These are phyloP conservation scores for Cladobotryum mycophilum DNA, from an alignment of 2,329 filamentous ascomycete genomes.

Conservation along the genomic window DNA sequence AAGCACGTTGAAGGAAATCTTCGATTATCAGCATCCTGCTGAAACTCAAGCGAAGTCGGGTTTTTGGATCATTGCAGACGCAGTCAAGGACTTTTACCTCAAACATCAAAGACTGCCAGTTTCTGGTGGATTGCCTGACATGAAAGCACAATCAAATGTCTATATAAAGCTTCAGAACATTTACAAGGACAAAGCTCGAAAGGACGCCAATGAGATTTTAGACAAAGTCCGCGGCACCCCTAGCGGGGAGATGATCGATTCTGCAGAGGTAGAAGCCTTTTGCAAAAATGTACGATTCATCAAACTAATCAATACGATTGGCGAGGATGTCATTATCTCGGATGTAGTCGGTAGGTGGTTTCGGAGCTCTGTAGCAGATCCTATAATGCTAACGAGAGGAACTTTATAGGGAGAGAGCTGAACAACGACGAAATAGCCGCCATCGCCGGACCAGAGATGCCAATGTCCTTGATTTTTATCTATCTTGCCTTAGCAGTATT, in stretches of 20 bases:
- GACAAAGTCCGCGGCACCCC: constrained; percentile 50
- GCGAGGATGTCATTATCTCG: constrained; percentile 40
- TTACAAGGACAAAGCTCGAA: constrained; percentile 81
- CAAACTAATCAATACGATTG: constrained; percentile 65
- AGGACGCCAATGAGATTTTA: constrained; percentile 71
- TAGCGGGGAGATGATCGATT: constrained; percentile 50
- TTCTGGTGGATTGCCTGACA: constrained; percentile 84
- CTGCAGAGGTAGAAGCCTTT: constrained; percentile 78
- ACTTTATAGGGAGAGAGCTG: constrained; percentile 44
- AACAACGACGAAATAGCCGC: constrained; percentile 48
- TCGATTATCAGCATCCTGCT: constrained; percentile 51
- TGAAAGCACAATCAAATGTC: constrained; percentile 89
- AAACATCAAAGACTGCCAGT: constrained; percentile 71
- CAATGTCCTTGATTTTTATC: constrained; percentile 58
- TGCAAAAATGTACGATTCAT: constrained; percentile 94
- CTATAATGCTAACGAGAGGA: not conserved
- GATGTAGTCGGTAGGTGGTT: constrained; percentile 47
- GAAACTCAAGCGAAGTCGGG: constrained; percentile 34
- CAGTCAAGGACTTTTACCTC: constrained; percentile 69
- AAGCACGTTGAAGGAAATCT: constrained; percentile 67
- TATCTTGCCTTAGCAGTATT: constrained; percentile 60
- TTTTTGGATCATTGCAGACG: constrained; percentile 87
- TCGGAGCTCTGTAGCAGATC: not conserved
- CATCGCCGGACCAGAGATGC: constrained; percentile 39
- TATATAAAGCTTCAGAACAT: constrained; percentile 89